Base-by-base conservation (phyloP, 108 stramenopile genomes). In the Fragilaria crotonensis region DNA sequence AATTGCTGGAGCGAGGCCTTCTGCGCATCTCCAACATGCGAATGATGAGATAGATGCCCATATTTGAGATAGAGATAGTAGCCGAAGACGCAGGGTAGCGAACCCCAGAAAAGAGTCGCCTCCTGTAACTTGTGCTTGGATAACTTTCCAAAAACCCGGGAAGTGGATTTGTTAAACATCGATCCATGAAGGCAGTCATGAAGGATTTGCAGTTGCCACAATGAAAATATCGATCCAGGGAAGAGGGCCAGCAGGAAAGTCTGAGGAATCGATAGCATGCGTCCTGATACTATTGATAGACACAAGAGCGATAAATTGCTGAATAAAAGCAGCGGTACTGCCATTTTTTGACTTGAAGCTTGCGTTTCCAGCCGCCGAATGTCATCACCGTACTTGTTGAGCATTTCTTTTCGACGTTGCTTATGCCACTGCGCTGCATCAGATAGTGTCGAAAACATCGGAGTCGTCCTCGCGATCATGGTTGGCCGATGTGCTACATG, bases 31-130 rank as follows among this genome's bases (percentile, higher is more conserved):
- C 87, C 87, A 33, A 85, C 56, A 14, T 71, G 60, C 45, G 60
- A 71, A 57, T 89, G 87, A 76, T 89, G 87, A 18, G 81, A 59
- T 61, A 89, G 59, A 48, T 89, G 87, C 17, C 87, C 87, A 52
- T 72, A 83, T 55, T 78, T 71, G 20, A 89, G 68, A 55, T 89
- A 89, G 0, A 89, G 57, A 48, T 76, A 85, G 57, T 88, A 88
- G 29, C 87, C 87, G 63, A 88, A 87, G 5, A 72, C 71, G 0
- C 73, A 81, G 19, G 86, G 86, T 73, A 84, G 72, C 36, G 77
- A 79, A 7, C 83, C 83, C 78, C 79, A 87, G 51, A 81, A 84
- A 20, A 87, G 25, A 7, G 83, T 32, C 1, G 41, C 23, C 21
- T 83, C 65, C 50, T 83, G 85, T 33, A 76, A 55, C 18, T 36